Conservation (phyloP, 2,329 filamentous ascomycete genomes). For the Diaporthe sp. region DNA sequence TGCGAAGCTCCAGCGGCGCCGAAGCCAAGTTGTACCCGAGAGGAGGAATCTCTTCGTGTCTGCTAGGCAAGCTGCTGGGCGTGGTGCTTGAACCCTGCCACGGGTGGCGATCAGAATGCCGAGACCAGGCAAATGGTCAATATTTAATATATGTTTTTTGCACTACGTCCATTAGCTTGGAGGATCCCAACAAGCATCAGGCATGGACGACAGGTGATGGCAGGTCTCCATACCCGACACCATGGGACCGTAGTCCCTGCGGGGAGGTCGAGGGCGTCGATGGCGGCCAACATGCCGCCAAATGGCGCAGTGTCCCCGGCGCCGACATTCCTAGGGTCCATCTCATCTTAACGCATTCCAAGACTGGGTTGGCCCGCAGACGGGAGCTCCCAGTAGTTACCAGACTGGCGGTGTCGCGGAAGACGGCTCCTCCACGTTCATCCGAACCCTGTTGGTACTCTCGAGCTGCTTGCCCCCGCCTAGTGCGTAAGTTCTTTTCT, state of each 20-base stretch:
- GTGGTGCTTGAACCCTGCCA: background rate
- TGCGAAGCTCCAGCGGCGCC: slow-evolving; percentile 13
- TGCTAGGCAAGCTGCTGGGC: background rate
- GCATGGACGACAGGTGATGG: slow-evolving; percentile 7
- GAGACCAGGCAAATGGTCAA: slow-evolving; percentile 6
- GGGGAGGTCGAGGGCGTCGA: background rate
- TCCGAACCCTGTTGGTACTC: slow-evolving; percentile 16
- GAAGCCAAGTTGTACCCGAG: slow-evolving; percentile 7
- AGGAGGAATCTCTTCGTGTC: slow-evolving; percentile 7
- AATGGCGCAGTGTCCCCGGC: slow-evolving; percentile 1
- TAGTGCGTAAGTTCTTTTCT: background rate
- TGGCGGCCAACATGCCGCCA: slow-evolving; percentile 18
- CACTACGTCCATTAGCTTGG: slow-evolving; percentile 10
- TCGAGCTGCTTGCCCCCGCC: slow-evolving; percentile 8
- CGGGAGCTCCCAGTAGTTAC: slow-evolving; percentile 33
- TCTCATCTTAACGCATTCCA: slow-evolving; percentile 15
- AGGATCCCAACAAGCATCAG: slow-evolving; percentile 27
- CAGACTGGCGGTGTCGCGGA: slow-evolving; percentile 30
- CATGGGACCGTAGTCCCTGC: slow-evolving; percentile 12
- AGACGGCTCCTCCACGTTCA: slow-evolving; percentile 12
- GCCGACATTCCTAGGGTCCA: background rate
- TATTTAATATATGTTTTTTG: slow-evolving; percentile 13
- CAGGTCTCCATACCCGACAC: slow-evolving; percentile 1
- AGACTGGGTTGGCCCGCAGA: slow-evolving; percentile 23
- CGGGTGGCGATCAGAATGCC: slow-evolving; percentile 17